Evolutionary conservation across 2,329 filamentous ascomycete species (phyloP), one percentile per base, ranked within the genome.

Genomic region (Fusarium sambucinum): DNA sequence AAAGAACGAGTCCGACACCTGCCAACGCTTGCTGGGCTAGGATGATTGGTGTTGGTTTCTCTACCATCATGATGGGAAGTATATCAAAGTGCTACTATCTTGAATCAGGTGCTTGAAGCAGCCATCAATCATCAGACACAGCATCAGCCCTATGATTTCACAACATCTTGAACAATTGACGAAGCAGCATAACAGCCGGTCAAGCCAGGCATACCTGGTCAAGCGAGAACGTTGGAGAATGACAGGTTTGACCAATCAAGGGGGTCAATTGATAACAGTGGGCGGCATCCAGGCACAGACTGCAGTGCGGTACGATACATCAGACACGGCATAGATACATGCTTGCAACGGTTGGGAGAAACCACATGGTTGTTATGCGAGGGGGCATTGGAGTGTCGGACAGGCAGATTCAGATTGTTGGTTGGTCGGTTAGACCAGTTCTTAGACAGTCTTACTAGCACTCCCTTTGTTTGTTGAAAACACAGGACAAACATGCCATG

Each of bases 401-500:
- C 25, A 42, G 21, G 10, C 25, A 42, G 25, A 12, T n/a, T 27
- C 8, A 51, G 30, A 11, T 27, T 44, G 57, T 42, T 55, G 59
- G 30, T 53, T 47, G 30, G 27, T 44, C 16, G 35, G 29, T 46
- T 51, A 46, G n/a, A n/a, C n/a, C n/a, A n/a, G 27, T 45, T 55
- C 12, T 42, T 46, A 23, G 10, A n/a, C 16, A 56, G 42, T 70
- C 58, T 63, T 42, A 47, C 38, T 41, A 16, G 46, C 60, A 65
- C 60, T 54, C 60, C 55, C 40, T 63, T 59, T 67, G 50, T 54
- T 65, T 53, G 46, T 33, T 41, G 9, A 14, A 16, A 16, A 23
- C 19, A 37, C 10, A 13, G 30, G n/a, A 14, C 25, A 51, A 63
- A 40, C 56, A 66, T 63, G 41, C 61, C 57, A 63, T 12, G 21